phyloP scores from a whole-genome alignment of 2,329 filamentous ascomycete genomes.

The Drechslerella dactyloides region DNA sequence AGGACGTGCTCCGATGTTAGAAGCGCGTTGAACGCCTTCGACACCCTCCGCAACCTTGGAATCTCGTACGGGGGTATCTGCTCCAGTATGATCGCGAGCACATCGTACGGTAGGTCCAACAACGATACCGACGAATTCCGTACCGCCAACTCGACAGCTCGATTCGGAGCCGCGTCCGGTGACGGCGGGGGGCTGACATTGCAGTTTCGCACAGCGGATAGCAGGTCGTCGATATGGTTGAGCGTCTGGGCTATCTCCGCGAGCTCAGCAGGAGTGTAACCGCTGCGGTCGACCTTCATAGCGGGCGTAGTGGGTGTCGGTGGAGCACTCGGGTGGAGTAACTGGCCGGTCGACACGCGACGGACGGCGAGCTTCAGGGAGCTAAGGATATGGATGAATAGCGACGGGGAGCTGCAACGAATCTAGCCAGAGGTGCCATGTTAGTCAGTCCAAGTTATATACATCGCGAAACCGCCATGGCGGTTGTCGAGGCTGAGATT shows the following conservation, averaged over 20 bases:
- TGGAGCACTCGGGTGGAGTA: not conserved
- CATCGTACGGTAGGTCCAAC: constrained; percentile 44
- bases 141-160: constrained; percentile 16
- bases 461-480: not conserved
- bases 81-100: constrained; percentile 41
- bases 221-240: constrained; percentile 22
- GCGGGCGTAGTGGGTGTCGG: too few relatives aligned
- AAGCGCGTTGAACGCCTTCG: constrained; percentile 32
- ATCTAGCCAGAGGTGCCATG: not conserved
- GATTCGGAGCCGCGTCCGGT: constrained; percentile 19
- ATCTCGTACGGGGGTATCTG: constrained; percentile 44
- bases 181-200: constrained; percentile 21
- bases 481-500: not conserved
- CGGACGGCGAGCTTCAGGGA: not conserved
- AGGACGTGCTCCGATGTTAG: constrained; percentile 43
- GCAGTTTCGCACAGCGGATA: constrained; percentile 21
- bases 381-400: not conserved
- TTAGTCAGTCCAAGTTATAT: not conserved
- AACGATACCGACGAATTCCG: constrained; percentile 20
- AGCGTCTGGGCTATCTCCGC: not conserved
- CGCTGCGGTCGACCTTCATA: constrained; percentile 6
- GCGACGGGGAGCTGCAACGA: not conserved
- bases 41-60: constrained; percentile 35
- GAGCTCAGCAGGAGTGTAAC: not conserved
- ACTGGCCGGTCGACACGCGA: not conserved